Base-by-base conservation (phyloP, 2,329 filamentous ascomycete genomes). In the Neocucurbitaria cava region DNA sequence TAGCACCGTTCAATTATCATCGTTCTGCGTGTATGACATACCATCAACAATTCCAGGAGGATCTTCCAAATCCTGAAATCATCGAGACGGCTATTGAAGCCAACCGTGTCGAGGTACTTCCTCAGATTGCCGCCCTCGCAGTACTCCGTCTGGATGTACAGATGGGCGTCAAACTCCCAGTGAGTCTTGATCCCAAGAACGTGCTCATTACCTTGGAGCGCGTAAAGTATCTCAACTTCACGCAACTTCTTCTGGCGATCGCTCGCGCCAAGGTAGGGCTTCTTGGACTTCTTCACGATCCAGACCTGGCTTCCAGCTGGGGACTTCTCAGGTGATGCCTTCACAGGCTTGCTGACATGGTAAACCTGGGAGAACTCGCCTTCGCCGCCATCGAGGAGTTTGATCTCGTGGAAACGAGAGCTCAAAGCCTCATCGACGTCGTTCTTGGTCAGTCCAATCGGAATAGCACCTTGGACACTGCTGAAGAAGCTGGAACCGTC, bases 11-110 rank as follows among this genome's bases (percentile, higher is more conserved):
- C 17, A 45, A 20, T 13, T 13, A 30, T 43, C 38, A 44, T 35
- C 20, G 36, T 17, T n/a, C n/a, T n/a, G n/a, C 20, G 11, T 5
- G 6, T 18, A 18, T 56, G 41, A 81, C 89, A 78, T 85, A 95
- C 92, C 81, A 89, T 80, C 68, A 88, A 85, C 54, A 96, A 78
- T 75, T 99, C 95, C 38, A 96, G 85, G 66, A 98, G 80, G 53
- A 98, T 94, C 80, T 99, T 99, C 92, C 95, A 99, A 75, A 98
- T 97, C 58, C 95, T 87, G 78, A 99, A 99, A 74, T 98, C 95
- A 76, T 99, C 95, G 62, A 99, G 79, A 65, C 94, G 86, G 42
- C 92, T 93, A 72, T 90, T 92, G 57, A 89, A 84, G 21, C 95
- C 95, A 56, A 92, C 87, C 53, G 89, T 86, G n/a, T 86, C 84